Evolutionary conservation across 2,329 filamentous ascomycete species (phyloP), one percentile per base, ranked within the genome.

Genomic region (Trichoderma sp.): DNA sequence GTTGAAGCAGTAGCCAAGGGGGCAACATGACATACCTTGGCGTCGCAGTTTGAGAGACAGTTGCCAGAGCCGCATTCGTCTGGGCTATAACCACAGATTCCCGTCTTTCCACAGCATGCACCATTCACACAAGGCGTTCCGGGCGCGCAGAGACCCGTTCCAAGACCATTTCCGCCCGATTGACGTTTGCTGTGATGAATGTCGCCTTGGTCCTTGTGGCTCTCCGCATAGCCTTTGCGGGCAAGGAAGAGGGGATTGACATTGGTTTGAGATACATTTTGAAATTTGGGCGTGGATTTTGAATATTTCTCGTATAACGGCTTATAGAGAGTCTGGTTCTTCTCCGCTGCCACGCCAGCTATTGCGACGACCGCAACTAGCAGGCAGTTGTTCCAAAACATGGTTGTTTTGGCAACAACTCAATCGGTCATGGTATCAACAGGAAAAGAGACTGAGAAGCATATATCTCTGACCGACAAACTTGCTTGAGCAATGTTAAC

Each of bases 11-110:
- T 66, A 73, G 66, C 49, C 73, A 29, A 69, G 68, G 11, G 11
- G 56, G 19, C 78, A 78, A 65, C 78, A 80, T 72, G 77, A 43
- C 19, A 75, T 29, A 78, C 76, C 10, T 70, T 74, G 3, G 78
- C 75, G 52, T 77, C 71, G 52, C 76, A 77, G 14, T 68, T 70
- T 10, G 73, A 75, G 4, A 65, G 72, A 60, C 72, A 76, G 10
- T 64, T 64, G 33, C 74, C 33, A 10, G 71, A 52, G 29, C 74
- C 75, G 62, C 75, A 77, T 58, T 74, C 75, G 16, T 73, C 70
- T 7, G 75, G 75, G 8, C 75, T 74, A 1, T 72, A n/a, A 57
- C 75, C 75, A 43, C 75, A 70, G 10, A 63, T 58, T 4, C 71
- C 70, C 13, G 49, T 40, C n/a, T 29, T 64, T 13, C 61, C 61